Conservation (phyloP, 2,329 filamentous ascomycete species). For the Chaetomium strumarium region DNA sequence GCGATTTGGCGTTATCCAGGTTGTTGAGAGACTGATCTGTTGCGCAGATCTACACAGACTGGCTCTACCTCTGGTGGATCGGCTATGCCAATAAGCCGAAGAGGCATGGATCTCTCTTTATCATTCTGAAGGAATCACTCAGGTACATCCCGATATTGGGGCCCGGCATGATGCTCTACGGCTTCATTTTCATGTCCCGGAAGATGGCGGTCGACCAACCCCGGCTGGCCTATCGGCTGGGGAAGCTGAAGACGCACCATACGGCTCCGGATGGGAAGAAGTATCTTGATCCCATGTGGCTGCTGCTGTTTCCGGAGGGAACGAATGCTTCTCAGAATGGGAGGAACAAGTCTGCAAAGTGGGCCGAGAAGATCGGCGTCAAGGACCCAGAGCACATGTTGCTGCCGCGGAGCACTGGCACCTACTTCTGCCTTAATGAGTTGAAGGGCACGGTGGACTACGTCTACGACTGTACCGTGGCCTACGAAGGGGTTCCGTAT, state of each 20-base stretch:
- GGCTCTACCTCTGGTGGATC: slow-evolving; percentile 91
- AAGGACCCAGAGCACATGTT: slow-evolving; percentile 69
- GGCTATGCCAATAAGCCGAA: slow-evolving; percentile 70
- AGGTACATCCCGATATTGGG: slow-evolving; percentile 76
- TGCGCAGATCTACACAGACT: slow-evolving; percentile 72
- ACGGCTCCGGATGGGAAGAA: slow-evolving; percentile 47
- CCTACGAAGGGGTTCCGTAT: slow-evolving; percentile 89
- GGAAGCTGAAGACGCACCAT: slow-evolving; percentile 58
- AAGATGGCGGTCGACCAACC: slow-evolving; percentile 78
- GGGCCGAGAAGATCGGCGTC: slow-evolving; percentile 70
- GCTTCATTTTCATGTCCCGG: slow-evolving; percentile 87
- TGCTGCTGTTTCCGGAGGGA: slow-evolving; percentile 81
- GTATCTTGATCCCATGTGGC: slow-evolving; percentile 77
- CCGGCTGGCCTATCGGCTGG: slow-evolving; percentile 66
- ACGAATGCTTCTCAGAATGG: slow-evolving; percentile 73
- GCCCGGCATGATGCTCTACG: slow-evolving; percentile 76
- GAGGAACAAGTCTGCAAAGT: slow-evolving; percentile 62
- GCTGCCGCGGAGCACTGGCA: slow-evolving; percentile 73
- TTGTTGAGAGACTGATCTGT: slow-evolving; percentile 19
- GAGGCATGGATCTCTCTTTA: slow-evolving; percentile 83
- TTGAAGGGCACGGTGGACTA: slow-evolving; percentile 70
- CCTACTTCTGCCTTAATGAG: slow-evolving; percentile 73
- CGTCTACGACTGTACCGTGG: slow-evolving; percentile 89
- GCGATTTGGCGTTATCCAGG: not conserved
- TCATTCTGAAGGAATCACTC: slow-evolving; percentile 83